Conservation (phyloP, 805 yeast species). For the Barnettozyma salicaria region DNA sequence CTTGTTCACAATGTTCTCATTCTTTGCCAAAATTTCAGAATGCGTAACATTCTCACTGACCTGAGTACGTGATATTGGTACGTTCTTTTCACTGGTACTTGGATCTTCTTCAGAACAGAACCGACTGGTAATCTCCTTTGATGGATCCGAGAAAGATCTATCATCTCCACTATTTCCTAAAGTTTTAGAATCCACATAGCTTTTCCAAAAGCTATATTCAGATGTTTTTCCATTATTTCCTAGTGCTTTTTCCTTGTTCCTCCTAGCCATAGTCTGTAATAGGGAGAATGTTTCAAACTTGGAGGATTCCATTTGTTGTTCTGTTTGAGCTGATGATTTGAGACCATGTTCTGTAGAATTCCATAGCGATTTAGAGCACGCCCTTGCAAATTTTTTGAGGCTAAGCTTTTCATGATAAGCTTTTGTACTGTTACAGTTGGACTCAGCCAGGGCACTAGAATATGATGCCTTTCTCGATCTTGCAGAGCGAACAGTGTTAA, state of each 20-base stretch:
- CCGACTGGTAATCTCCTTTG: background rate
- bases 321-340: background rate
- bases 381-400: slow-evolving; percentile 17
- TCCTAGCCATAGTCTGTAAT: slow-evolving; percentile 5
- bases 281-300: slow-evolving; percentile 14
- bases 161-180: background rate
- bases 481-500: slow-evolving; percentile 11
- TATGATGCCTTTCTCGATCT: slow-evolving; percentile 18
- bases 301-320: slow-evolving; percentile 9
- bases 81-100: too few species aligned
- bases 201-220: background rate
- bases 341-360: slow-evolving; percentile 4
- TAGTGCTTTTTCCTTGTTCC: slow-evolving; percentile 2
- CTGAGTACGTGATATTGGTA: too few species aligned
- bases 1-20: slow-evolving; percentile 2
- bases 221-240: background rate
- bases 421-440: background rate
- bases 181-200: slow-evolving; percentile 1
- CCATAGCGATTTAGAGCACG: slow-evolving; percentile 12
- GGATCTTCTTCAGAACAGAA: background rate
- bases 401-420: slow-evolving; percentile 11
- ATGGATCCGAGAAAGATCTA: background rate
- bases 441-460: slow-evolving; percentile 12
- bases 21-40: slow-evolving; percentile 2
- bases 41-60: slow-evolving; percentile 5